These are phyloP conservation scores for Obelidium mucronatum DNA, from an alignment of 192 early-diverging fungal species.

Conservation along the genomic window DNA sequence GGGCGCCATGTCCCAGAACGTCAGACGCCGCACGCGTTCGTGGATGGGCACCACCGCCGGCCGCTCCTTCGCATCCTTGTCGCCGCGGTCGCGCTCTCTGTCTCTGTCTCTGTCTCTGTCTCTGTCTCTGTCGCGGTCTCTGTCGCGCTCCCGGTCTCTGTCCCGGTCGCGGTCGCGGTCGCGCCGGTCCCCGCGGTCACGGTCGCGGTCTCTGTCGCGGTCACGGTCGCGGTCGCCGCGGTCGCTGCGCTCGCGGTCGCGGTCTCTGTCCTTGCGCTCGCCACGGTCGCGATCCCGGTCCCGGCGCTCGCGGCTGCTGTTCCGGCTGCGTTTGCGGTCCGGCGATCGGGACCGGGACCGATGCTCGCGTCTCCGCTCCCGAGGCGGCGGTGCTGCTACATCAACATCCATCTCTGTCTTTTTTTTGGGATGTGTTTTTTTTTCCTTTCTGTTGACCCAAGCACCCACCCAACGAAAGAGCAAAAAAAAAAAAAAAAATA, in stretches of 20 bases:
- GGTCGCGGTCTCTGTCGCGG: constrained; percentile 39
- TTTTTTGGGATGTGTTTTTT: neutral
- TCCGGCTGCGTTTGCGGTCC: constrained; percentile 51
- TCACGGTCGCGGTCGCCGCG: constrained; percentile 45
- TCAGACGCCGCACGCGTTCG: constrained; percentile 76
- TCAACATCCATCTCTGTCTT: neutral
- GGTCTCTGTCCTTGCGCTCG: constrained; percentile 21
- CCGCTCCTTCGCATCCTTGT: constrained; percentile 21
- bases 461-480: neutral
- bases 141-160: neutral
- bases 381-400: neutral
- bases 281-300: constrained; percentile 45
- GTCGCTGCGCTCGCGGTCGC: constrained; percentile 46
- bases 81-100: constrained; percentile 2
- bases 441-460: neutral
- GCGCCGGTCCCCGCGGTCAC: constrained; percentile 47
- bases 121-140: constrained; percentile 11
- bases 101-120: constrained; percentile 23
- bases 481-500: neutral
- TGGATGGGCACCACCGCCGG: constrained; percentile 71
- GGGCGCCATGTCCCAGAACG: constrained; percentile 93
- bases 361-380: neutral
- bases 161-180: constrained; percentile 20
- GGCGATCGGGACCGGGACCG: neutral
- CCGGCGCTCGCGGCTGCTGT: constrained; percentile 61